phyloP scores from a whole-genome alignment of 2,329 filamentous ascomycete genomes.

The Paecilomyces fulvus region DNA sequence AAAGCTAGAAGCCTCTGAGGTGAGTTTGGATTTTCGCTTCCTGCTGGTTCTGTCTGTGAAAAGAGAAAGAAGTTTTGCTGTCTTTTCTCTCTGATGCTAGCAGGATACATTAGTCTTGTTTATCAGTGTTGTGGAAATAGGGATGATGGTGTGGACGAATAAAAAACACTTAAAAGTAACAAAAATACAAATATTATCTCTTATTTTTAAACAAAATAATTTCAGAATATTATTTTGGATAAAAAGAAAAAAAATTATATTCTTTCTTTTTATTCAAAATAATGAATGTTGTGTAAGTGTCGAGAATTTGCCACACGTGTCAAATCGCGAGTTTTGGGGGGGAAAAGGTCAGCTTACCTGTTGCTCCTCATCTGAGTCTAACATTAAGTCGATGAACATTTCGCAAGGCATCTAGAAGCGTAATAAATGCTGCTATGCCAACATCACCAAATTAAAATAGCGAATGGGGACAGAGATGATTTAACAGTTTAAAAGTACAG shows the following conservation, averaged over 20 bases:
- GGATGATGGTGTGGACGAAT: not conserved
- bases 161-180: not conserved
- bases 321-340: not conserved
- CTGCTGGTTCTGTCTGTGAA: not conserved
- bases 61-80: not conserved
- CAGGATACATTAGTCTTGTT: not conserved
- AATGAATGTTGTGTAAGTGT: too few species aligned
- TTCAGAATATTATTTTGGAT: not conserved
- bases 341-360: slow-evolving; percentile 1
- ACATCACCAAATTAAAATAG: too few species aligned
- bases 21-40: not conserved
- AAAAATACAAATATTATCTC: not conserved
- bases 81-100: not conserved
- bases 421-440: not conserved
- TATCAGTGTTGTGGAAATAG: not conserved
- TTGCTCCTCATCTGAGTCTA: slow-evolving; percentile 16
- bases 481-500: not conserved
- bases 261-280: too few species aligned
- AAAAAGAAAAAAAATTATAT: not conserved
- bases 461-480: too few species aligned
- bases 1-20: not conserved
- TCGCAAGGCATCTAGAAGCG: not conserved
- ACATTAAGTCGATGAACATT: slow-evolving; percentile 19
- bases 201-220: not conserved
- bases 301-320: not conserved